Base-by-base conservation (phyloP, 2,329 filamentous ascomycete genomes). In the Verticillium klebahnii region DNA sequence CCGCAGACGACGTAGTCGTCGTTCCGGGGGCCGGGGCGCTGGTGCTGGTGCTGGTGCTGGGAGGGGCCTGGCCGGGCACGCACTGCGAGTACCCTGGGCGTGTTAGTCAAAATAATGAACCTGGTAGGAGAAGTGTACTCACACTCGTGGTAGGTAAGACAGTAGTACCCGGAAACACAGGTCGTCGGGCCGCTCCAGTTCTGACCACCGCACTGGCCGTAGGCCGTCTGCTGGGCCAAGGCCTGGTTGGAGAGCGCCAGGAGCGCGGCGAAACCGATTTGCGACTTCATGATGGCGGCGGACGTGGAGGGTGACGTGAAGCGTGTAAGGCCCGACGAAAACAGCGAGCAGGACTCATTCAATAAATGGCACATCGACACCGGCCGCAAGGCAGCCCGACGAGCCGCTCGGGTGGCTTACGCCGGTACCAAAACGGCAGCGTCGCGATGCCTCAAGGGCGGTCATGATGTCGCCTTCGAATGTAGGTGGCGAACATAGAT, bases 11-110 rank as follows among this genome's bases (percentile, higher is more conserved):
- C 5, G 57, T 31, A 8, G 57, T 29, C 15, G n/a, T 37, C 23
- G 56, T 56, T 17, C 54, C 25, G 25, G 32, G 54, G 32, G 37
- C 23, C 36, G 37, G n/a, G 1, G 36, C 17, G 15, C 58, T 56
- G 17, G 62, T 64, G 17, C 58, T 56, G 19, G 62, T 64, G 19
- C 62, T 61, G 8, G 45, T 52, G 9, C 8, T 19, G 1, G 54
- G 57, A 4, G 37, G 45, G 15, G 57, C 56, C 15, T 54, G 15
- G 5, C 62, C 63, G 25, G 59, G 59, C 23, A 65, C 45, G 61
- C 63, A 65, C 40, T 65, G 63, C 6, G 62, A 65, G 40, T 64
- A 64, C 62, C 60, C 62, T 63, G 19, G 7, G 3, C 34, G 11
- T 37, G 32, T 25, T 17, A 19, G 56, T 25, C 32, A 23, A 11